phyloP scores from a whole-genome alignment of 495 filamentous ascomycete genomes.

The Hypoxylon cercidicola region DNA sequence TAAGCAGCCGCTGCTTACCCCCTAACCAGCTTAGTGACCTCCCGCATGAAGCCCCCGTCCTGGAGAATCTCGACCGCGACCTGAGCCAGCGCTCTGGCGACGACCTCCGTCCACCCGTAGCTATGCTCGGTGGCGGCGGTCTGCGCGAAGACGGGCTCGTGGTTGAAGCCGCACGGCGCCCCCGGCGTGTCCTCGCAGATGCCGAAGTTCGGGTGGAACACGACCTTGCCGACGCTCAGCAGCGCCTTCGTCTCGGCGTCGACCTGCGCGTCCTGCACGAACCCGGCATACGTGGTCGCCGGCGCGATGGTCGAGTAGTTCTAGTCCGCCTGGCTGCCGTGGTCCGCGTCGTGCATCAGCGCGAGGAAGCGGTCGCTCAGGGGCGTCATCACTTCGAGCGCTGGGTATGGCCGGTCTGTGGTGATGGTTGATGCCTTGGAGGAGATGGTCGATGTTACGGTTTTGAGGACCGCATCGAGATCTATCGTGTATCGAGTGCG shows the following conservation, averaged over 20 bases:
- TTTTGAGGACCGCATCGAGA: conserved; percentile 24
- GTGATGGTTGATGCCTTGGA: conserved; percentile 13
- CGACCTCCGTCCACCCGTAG: conserved; percentile 56
- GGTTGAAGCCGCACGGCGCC: conserved; percentile 50
- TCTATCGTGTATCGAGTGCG: conserved; percentile 39
- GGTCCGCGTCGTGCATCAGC: conserved; percentile 49
- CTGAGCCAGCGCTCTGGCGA: conserved; percentile 59
- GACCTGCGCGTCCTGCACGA: conserved; percentile 53
- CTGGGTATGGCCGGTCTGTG: conserved; percentile 37
- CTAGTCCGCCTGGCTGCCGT: conserved; percentile 56
- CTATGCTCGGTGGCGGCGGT: conserved; percentile 61
- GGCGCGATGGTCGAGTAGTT: conserved; percentile 46
- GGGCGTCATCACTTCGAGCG: conserved; percentile 33
- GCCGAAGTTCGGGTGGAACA: conserved; percentile 62
- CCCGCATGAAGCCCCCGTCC: conserved; percentile 18
- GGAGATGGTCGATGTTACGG: conserved; percentile 20
- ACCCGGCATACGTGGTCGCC: conserved; percentile 39
- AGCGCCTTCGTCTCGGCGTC: conserved; percentile 35
- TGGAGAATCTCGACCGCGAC: conserved; percentile 58
- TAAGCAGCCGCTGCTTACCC: conserved; percentile 1
- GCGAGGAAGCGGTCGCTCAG: conserved; percentile 31
- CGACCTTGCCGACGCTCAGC: conserved; percentile 61
- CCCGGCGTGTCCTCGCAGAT: conserved; percentile 49
- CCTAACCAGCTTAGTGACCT: conserved; percentile 23
- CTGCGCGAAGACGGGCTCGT: conserved; percentile 62